Evolutionary conservation across 164 flowering plant genomes (phyloP).

Genomic region (Saururus chinensis): DNA sequence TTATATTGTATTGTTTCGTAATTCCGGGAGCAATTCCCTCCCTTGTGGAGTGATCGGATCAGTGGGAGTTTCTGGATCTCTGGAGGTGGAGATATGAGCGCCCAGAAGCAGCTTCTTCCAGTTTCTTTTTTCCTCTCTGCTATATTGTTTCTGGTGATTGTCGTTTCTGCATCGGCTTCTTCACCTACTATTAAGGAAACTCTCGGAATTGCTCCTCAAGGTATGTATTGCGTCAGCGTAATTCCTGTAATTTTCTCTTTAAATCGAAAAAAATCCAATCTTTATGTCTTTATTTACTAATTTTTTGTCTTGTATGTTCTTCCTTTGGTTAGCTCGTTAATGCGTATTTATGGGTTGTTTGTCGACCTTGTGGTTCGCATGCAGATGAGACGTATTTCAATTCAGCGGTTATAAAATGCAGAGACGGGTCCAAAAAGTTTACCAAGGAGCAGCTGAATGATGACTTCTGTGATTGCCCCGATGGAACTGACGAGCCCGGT

Average conservation of each 20-base stretch:
- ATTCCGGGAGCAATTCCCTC: too few species aligned
- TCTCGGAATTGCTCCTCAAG: constrained; percentile 59
- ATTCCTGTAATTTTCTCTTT: not conserved
- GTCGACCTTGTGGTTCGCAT: too few species aligned
- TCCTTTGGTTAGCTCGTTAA: not conserved
- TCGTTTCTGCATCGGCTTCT: constrained; percentile 24
- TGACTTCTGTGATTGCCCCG: constrained; percentile 83
- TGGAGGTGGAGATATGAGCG: too few species aligned
- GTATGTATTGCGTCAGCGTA: not conserved
- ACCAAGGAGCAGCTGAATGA: constrained; percentile 67
- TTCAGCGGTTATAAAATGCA: constrained; percentile 48
- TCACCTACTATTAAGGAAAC: constrained; percentile 19
- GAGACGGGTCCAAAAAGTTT: constrained; percentile 74
- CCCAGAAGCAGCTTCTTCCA: too few species aligned
- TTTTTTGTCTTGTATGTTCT: not conserved
- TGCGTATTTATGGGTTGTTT: too few species aligned
- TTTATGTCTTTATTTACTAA: not conserved
- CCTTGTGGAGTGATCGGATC: too few species aligned
- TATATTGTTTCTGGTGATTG: constrained; percentile 8
- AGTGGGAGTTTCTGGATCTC: too few species aligned
- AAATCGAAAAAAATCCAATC: not conserved
- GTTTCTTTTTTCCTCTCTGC: too few species aligned
- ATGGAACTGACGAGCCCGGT: constrained; percentile 95
- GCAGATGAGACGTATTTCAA: constrained; percentile 62
- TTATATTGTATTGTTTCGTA: too few species aligned